Conservation (phyloP, 345 rosid genomes). For the Citrus sinensis region DNA sequence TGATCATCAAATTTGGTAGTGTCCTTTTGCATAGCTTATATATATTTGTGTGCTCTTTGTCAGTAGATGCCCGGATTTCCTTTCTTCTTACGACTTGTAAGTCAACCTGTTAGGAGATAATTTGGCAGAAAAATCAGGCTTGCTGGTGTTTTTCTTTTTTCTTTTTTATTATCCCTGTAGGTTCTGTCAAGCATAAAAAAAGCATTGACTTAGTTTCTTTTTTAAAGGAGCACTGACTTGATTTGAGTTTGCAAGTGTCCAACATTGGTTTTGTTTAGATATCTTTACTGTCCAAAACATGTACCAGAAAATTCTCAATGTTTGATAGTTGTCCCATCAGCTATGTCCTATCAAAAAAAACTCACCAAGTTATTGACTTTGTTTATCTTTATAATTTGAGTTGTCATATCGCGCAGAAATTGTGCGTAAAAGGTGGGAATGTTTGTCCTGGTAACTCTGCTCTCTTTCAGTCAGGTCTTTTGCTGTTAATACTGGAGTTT, state of each 20-base stretch:
- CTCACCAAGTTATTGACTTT: not conserved
- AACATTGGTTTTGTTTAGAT: not conserved
- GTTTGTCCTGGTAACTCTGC: not conserved
- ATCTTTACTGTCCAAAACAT: not conserved
- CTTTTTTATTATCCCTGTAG: not conserved
- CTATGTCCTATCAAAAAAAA: not conserved
- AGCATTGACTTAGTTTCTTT: not conserved
- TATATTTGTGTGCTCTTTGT: not conserved
- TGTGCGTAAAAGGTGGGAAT: not conserved
- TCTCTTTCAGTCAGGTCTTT: not conserved
- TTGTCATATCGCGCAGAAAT: not conserved
- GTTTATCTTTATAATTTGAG: not conserved
- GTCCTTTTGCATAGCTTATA: constrained; percentile 1
- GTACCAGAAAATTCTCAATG: not conserved
- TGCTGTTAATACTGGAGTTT: constrained; percentile 7
- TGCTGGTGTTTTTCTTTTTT: not conserved
- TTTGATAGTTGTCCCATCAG: constrained; percentile 4
- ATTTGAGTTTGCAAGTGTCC: constrained; percentile 2
- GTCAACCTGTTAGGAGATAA: not conserved
- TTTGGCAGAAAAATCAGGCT: not conserved
- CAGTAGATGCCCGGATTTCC: not conserved
- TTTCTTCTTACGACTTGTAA: not conserved
- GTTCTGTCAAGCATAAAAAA: not conserved
- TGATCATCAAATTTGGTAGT: not conserved
- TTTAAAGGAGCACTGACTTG: not conserved